These are phyloP conservation scores for Gynochthodes officinalis DNA, from an alignment of 257 asterid species.

Conservation along the genomic window DNA sequence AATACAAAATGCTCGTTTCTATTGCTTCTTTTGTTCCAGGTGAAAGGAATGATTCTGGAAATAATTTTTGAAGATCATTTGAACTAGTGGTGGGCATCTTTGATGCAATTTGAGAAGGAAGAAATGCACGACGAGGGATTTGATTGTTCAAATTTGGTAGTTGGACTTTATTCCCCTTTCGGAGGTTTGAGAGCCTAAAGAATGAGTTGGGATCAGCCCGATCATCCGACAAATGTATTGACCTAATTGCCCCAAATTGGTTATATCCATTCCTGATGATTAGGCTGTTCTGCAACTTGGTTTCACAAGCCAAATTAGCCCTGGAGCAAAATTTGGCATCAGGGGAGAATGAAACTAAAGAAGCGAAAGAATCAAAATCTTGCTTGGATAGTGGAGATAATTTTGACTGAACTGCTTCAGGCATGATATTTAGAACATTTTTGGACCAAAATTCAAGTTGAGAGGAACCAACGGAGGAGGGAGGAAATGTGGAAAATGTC, in stretches of 20 bases:
- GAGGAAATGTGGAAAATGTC: too few species aligned
- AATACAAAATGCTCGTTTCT: too few species aligned
- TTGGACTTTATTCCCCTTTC: constrained; percentile 25
- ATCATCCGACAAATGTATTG: constrained; percentile 29
- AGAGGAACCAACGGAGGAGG: not conserved
- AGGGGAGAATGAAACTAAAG: constrained; percentile 4
- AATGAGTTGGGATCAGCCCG: constrained; percentile 16
- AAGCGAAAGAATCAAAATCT: constrained; percentile 11
- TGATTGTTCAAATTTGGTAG: constrained; percentile 31
- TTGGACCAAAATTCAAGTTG: constrained; percentile 18
- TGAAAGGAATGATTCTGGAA: too few species aligned
- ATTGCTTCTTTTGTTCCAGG: too few species aligned
- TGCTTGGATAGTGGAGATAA: constrained; percentile 16
- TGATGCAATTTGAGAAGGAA: constrained; percentile 35
- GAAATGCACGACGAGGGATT: constrained; percentile 36
- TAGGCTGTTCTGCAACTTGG: not conserved
- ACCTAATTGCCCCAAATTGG: constrained; percentile 8
- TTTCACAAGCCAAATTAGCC: constrained; percentile 10
- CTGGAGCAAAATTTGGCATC: constrained; percentile 11
- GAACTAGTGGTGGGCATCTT: constrained; percentile 20
- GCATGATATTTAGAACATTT: constrained; percentile 23
- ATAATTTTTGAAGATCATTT: too few species aligned
- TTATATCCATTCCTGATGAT: not conserved
- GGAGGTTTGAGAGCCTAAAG: too few species aligned
- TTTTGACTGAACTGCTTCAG: constrained; percentile 17